Evolutionary conservation across 768 basidiomycete species (phyloP), one percentile per base, ranked within the genome.

Genomic region (Chalciporus piperatus): DNA sequence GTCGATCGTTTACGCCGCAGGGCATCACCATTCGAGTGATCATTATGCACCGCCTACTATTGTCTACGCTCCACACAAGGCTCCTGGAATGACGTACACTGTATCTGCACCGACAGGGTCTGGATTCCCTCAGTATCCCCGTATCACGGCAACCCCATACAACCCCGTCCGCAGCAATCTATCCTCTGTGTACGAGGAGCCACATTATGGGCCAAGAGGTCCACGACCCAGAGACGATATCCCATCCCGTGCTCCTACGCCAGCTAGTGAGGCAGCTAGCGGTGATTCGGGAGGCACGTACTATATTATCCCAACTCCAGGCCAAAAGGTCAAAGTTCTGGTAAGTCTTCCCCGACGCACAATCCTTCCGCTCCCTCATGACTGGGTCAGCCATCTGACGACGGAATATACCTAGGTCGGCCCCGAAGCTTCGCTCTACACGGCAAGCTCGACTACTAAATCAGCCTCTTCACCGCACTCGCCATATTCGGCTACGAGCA

Each of bases 301-400:
- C 72, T 89, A 87, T 63, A 80, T 88, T 56, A 75, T 87, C 37
- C 85, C 85, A 4, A 75, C 78, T 11, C 78, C 80, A 11, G 83
- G 84, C n/a, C 85, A 87, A 63, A 89, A 88, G 59, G 79, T 87
- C 50, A 85, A 84, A 64, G 77, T 87, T 55, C 76, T 89, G 60
- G 87, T 88, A 70, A 76, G 87, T 78, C 12, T 5, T 17, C 30
- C 22, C 22, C 60, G 45, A 47, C 38, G 51, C 46, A 46, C 28
- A 35, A 14, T 30, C 51, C 39, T 7, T 47, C 43, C 45, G 37
- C 50, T 58, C 49, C 52, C 56, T 50, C 55, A 41, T 51, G 59
- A 42, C 44, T 48, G 45, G 54, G 48, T 47, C 57, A 54, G 55
- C 57, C 58, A 6, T 13, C 59, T 57, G 52, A 76, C 74, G 51